Evolutionary conservation across 805 yeast species (phyloP).

Genomic region (Monosporozyma yasuniensis): DNA sequence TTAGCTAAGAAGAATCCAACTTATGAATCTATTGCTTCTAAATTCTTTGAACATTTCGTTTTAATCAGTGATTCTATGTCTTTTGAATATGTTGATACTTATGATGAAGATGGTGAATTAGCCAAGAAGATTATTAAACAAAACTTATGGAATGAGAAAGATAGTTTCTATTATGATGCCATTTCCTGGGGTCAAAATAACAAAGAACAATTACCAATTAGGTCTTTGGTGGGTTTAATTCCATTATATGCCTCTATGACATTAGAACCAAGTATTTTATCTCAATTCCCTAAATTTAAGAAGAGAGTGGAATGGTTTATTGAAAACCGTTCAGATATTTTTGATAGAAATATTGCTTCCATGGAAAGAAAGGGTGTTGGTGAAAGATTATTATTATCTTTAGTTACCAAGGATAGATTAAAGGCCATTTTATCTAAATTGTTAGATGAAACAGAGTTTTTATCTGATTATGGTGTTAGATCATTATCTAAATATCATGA

Average conservation of each 20-base stretch:
- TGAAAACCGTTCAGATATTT: constrained; percentile 57
- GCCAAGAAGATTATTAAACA: constrained; percentile 40
- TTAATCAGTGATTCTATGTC: constrained; percentile 94
- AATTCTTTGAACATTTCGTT: constrained; percentile 87
- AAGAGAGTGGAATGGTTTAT: constrained; percentile 80
- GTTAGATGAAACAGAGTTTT: constrained; percentile 80
- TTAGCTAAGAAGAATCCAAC: constrained; percentile 77
- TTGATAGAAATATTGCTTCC: constrained; percentile 81
- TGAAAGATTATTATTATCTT: constrained; percentile 67
- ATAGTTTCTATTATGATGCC: constrained; percentile 83
- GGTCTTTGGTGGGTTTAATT: constrained; percentile 85
- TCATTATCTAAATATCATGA: constrained; percentile 83
- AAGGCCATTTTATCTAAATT: constrained; percentile 64
- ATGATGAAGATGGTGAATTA: constrained; percentile 26
- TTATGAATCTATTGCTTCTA: constrained; percentile 88
- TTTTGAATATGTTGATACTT: constrained; percentile 35
- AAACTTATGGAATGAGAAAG: constrained; percentile 84
- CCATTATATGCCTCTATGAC: constrained; percentile 87
- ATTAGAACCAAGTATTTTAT: constrained; percentile 73
- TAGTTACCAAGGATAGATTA: constrained; percentile 74
- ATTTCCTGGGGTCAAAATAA: constrained; percentile 69
- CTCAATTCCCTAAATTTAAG: constrained; percentile 72
- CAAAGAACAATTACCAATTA: constrained; percentile 66
- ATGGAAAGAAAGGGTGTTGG: constrained; percentile 76
- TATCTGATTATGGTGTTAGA: constrained; percentile 78